Evolutionary conservation across 1,284 basidiomycete genomes (phyloP), one percentile per base, ranked within the genome.

Genomic region (Flammula alnicola): DNA sequence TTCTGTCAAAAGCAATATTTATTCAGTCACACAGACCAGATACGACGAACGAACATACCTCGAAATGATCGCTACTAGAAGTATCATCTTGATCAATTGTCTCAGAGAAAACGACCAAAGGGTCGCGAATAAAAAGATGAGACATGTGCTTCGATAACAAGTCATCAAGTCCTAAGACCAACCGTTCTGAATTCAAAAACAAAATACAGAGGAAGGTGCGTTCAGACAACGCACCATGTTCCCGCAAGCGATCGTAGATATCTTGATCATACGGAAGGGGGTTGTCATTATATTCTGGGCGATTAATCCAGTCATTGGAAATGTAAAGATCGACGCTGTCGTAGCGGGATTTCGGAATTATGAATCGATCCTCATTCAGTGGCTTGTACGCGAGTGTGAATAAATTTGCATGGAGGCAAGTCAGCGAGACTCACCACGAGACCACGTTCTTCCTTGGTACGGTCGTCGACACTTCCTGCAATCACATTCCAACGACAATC

Each of bases 401-500:
- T 38, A 16, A 31, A 11, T 27, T 33, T 36, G n/a, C 11, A 22
- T 25, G 38, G 37, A 31, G 16, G n/a, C 45, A 54, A 23, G 22
- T 35, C 14, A 32, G 46, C 35, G 29, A 46, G 23, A 58, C 62
- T 25, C 58, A 89, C 91, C 80, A 88, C 90, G 52, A 91, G 60
- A 3, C 95, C 95, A 43, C 95, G 83, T 70, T 99, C 97, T 66
- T 96, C 95, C 56, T 89, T 84, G 12, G 94, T 99, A 39, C 97
- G 83, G 72, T 99, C 97, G 65, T 99, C 97, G 0, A 99, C 95
- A 57, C 93, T 93, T 5, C 90, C 96, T 4, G 96, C 91, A 59
- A 99, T 97, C 16, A 99, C 96, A 65, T 98, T 93, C 97, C 97
- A 99, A 20, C 97, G 85, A 63, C 92, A 95, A 71, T 99, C 97